These are phyloP conservation scores for Hyphopichia fennica DNA, from an alignment of 1,139 yeast species.

Conservation along the genomic window DNA sequence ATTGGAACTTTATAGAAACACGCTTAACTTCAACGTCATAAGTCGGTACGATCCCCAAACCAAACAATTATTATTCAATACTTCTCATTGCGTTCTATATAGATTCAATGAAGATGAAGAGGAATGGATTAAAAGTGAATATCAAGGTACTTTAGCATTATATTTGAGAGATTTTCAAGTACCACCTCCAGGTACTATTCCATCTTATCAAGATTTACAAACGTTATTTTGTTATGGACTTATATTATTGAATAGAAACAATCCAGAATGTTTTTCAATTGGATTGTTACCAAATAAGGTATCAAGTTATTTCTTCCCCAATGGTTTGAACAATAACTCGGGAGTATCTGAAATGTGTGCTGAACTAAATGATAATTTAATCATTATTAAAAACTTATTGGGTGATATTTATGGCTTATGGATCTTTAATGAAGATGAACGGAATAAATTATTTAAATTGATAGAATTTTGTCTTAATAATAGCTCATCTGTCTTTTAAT, in stretches of 20 bases:
- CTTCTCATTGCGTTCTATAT: slow-evolving; percentile 84
- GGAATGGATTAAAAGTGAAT: slow-evolving; percentile 81
- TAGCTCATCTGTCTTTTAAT: slow-evolving; percentile 18
- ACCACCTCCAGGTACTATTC: slow-evolving; percentile 24
- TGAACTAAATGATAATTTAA: slow-evolving; percentile 75
- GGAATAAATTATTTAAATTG: slow-evolving; percentile 60
- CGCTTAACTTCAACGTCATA: slow-evolving; percentile 78
- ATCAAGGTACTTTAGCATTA: slow-evolving; percentile 78
- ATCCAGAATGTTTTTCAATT: slow-evolving; percentile 75
- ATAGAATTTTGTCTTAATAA: slow-evolving; percentile 56
- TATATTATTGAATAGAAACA: slow-evolving; percentile 70
- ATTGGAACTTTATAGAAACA: slow-evolving; percentile 61
- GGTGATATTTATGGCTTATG: slow-evolving; percentile 88
- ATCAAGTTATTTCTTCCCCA: slow-evolving; percentile 42
- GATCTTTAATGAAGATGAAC: slow-evolving; percentile 78
- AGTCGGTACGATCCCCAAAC: slow-evolving; percentile 80
- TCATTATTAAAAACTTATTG: slow-evolving; percentile 72
- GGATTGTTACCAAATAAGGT: slow-evolving; percentile 70
- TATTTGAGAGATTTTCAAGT: slow-evolving; percentile 61
- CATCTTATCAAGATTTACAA: slow-evolving; percentile 40
- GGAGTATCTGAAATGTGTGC: slow-evolving; percentile 61
- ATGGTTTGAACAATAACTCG: slow-evolving; percentile 36
- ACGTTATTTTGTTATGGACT: slow-evolving; percentile 73
- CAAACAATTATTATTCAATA: slow-evolving; percentile 68
- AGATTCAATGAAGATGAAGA: slow-evolving; percentile 60